Base-by-base conservation (phyloP, 2,329 filamentous ascomycete species). In the Grosmannia clavigera region DNA sequence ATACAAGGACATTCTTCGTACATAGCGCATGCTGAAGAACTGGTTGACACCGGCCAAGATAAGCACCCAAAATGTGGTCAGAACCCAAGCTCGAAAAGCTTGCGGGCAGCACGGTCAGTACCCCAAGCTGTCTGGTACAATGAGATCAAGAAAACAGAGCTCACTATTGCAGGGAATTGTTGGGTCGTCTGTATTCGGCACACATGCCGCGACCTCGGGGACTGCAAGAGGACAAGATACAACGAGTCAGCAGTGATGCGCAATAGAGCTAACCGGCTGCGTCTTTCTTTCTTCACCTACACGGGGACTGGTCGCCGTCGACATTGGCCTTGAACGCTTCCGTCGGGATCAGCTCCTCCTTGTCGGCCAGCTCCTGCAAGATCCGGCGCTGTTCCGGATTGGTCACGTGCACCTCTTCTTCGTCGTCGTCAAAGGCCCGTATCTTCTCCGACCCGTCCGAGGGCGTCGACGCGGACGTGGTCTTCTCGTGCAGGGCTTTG, bases 1-100 rank as follows among this genome's bases (percentile, higher is more conserved):
- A 31, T 31, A 31, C 29, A 7, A 31, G 29, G 29, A 4, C 4
- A 31, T 5, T 4, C 4, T 5, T 2, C 58, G 10, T 4, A 62
- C 61, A 57, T 62, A 62, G 38, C 61, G 61, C 14, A 62, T 53
- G 33, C 59, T 43, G 38, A 62, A 62, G 52, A 62, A 62, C 38
- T 62, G 59, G 35, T 62, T 62, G 33, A 61, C 50, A 10, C 61
- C 61, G 5, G 61, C 46, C 22, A 62, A 62, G 31, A 62, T 19
- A 3, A 62, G 57, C 10, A 62, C 61, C 33, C 60, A 62, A 2
- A 62, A 31, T 1, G 61, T 62, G 6, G 61, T 61, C n/a, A 62
- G 33, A 27, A 56, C 31, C 61, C 61, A 62, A 9, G 61, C 46
- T 22, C 61, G 61, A 33, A 62, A 60, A 19, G 61, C 61, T 62